Base-by-base conservation (phyloP, 495 filamentous ascomycete genomes). In the Cladorrhinum samala region DNA sequence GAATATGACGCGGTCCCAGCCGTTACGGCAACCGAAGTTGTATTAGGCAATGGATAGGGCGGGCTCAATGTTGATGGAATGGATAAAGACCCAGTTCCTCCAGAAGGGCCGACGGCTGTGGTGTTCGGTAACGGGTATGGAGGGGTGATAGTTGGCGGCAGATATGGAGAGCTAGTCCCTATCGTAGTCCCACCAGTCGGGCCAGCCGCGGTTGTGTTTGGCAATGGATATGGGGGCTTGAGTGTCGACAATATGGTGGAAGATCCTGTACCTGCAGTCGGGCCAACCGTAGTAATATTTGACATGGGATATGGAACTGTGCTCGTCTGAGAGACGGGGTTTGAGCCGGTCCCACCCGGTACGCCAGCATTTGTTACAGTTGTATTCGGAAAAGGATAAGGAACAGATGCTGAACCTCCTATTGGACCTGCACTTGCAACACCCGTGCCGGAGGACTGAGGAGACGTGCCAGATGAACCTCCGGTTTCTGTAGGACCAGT, bases 81-180 rank as follows among this genome's bases (percentile, higher is more conserved):
- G 50, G 21, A 16, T 27, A 17, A 42, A 17, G 30, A 8, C 18
- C n/a, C 40, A 18, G 42, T 54, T 6, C 40, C 20, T 6, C 55
- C 51, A 38, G 21, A 13, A 5, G 18, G 36, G 5, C 25, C 39
- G 2, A 33, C 27, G 11, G 27, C 11, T 5, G 52, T 59, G 38
- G 21, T 30, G 44, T 59, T 62, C 16, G 54, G 24, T 1, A 42
- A 42, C 23, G 55, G 50, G 42, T 49, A 50, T 14, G 58, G 55
- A 3, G 52, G 42, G 18, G n/a, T 23, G 24, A 6, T 47, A 5
- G 45, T 8, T 8, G 11, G 24, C n/a, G n/a, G n/a, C n/a, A n/a
- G n/a, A n/a, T n/a, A n/a, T n/a, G n/a, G n/a, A n/a, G n/a, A n/a
- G n/a, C n/a, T n/a, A n/a, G n/a, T n/a, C n/a, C n/a, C n/a, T 16